Conservation (phyloP, 2,329 filamentous ascomycete species). For the Scedosporium apiospermum region DNA sequence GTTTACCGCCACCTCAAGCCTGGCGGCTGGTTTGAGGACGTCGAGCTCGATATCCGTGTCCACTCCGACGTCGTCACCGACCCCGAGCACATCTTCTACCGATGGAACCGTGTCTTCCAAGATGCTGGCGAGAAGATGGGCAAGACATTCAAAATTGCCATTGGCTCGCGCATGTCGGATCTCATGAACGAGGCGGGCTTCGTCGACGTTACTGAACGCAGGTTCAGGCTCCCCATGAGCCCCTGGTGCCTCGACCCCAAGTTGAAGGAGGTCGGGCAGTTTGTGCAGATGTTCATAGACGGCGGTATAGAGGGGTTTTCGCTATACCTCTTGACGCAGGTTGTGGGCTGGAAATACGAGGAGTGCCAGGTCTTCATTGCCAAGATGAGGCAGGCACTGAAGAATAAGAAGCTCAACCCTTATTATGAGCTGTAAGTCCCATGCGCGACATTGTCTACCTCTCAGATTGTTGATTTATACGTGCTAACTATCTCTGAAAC, state of each 20-base stretch:
- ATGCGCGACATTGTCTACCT: no score
- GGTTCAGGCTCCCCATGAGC: slow-evolving; percentile 32
- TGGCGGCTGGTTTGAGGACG: slow-evolving; percentile 23
- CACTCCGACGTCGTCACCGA: not conserved
- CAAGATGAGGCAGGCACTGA: slow-evolving; percentile 11
- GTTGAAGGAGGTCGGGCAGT: slow-evolving; percentile 29
- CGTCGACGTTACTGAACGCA: slow-evolving; percentile 24
- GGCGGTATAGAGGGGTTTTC: slow-evolving; percentile 20
- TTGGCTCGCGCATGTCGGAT: not conserved
- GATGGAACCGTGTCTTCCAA: not conserved
- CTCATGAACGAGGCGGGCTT: slow-evolving; percentile 24
- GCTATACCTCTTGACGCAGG: slow-evolving; percentile 15
- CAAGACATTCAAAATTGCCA: not conserved
- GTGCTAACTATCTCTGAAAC: no score
- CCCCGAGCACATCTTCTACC: slow-evolving; percentile 1
- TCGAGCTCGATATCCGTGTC: slow-evolving; percentile 15
- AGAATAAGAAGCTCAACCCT: not conserved
- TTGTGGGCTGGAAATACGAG: slow-evolving; percentile 19
- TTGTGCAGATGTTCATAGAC: slow-evolving; percentile 20
- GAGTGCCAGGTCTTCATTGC: slow-evolving; percentile 16
- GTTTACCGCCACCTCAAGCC: slow-evolving; percentile 38
- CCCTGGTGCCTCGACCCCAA: slow-evolving; percentile 35
- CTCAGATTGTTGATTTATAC: no score
- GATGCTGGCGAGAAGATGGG: slow-evolving; percentile 2
- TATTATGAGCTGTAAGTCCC: slow-evolving; percentile 1